These are phyloP conservation scores for Aspergillus ustus DNA, from an alignment of 2,329 filamentous ascomycete species.

Conservation along the genomic window DNA sequence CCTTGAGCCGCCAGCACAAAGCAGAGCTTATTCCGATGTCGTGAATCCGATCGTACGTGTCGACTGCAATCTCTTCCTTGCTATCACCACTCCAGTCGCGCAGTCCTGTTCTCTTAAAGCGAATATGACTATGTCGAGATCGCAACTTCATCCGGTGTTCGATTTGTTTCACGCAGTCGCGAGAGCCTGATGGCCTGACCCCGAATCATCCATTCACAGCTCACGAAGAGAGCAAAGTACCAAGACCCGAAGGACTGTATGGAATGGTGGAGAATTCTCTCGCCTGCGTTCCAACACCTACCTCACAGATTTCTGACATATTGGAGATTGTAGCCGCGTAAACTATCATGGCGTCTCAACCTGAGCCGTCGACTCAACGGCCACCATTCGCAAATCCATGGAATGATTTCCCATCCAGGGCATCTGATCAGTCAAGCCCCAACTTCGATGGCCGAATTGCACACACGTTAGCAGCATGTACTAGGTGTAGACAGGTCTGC, in stretches of 20 bases:
- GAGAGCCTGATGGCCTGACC: constrained; percentile 16
- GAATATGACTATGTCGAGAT: constrained; percentile 31
- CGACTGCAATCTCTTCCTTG: constrained; percentile 11
- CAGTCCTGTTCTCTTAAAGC: constrained; percentile 19
- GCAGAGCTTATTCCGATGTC: not conserved
- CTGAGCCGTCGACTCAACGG: constrained; percentile 20
- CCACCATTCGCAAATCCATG: constrained; percentile 34
- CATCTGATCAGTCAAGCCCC: constrained; percentile 34
- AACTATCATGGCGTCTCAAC: constrained; percentile 29
- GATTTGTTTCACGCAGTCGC: constrained; percentile 20
- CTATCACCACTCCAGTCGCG: constrained; percentile 18
- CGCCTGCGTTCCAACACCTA: not conserved
- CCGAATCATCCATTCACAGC: not conserved
- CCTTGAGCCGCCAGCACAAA: not conserved
- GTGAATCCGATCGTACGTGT: not conserved
- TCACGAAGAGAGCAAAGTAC: not conserved
- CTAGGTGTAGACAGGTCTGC: constrained; percentile 55
- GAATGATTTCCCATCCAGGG: constrained; percentile 33
- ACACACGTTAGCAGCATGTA: constrained; percentile 56
- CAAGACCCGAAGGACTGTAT: constrained; percentile 16
- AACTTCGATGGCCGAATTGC: constrained; percentile 46
- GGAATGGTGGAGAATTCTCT: constrained; percentile 16
- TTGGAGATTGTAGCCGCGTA: constrained; percentile 13
- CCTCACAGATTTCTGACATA: constrained; percentile 11
- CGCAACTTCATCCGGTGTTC: constrained; percentile 19